Evolutionary conservation across 768 basidiomycete species (phyloP).

Genomic region (Trametes sanguinea): DNA sequence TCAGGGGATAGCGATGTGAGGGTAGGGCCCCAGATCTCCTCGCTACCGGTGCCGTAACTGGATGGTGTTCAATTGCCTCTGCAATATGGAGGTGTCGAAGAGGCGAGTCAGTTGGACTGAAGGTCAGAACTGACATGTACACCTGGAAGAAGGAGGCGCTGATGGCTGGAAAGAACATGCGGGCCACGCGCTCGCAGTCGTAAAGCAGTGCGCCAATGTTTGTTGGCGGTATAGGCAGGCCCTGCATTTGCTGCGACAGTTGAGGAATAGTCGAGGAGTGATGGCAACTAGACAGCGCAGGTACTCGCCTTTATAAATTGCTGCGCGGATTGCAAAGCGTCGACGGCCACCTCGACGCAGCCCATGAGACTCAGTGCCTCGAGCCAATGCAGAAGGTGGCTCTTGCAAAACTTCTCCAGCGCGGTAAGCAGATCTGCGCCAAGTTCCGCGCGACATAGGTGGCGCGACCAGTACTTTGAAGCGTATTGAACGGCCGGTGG

Average conservation of each 20-base stretch:
- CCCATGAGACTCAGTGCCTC: conserved; percentile 20
- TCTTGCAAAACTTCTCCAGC: conserved; percentile 13
- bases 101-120: neutral
- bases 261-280: too few relatives aligned
- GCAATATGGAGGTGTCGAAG: neutral
- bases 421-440: neutral
- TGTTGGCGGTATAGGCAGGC: too few relatives aligned
- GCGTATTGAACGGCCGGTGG: conserved; percentile 27
- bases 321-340: neutral
- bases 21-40: neutral
- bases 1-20: neutral
- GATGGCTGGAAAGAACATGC: conserved; percentile 18
- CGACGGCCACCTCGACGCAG: neutral
- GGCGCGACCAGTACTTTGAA: conserved; percentile 13
- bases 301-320: neutral
- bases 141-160: conserved; percentile 20
- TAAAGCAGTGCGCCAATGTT: neutral
- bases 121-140: conserved; percentile 7
- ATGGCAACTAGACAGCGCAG: too few relatives aligned
- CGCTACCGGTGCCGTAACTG: neutral
- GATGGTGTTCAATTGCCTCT: neutral
- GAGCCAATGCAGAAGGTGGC: conserved; percentile 28
- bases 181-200: conserved; percentile 18
- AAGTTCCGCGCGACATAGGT: conserved; percentile 12
- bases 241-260: too few relatives aligned